Evolutionary conservation across 768 basidiomycete genomes (phyloP), one percentile per base, ranked within the genome.

Genomic region (Lactifluus rugatus): DNA sequence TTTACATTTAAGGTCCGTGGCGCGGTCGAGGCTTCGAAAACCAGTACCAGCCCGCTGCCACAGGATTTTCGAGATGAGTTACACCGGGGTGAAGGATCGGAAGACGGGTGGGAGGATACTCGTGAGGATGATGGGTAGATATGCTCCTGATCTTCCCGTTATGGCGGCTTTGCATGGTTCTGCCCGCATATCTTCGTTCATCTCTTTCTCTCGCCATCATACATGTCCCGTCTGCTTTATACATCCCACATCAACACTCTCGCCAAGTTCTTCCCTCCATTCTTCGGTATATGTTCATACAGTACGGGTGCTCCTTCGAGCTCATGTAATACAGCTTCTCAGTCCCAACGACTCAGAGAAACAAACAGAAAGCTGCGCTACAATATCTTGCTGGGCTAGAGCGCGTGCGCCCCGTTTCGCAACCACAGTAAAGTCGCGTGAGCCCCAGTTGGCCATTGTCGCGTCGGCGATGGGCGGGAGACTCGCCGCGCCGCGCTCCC

Each of bases 401-500:
- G 23, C 19, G 28, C 25, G 19, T 5, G 47, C 39, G 19, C 56
- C 56, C 5, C 19, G 50, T 47, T 86, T 87, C 6, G 64, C 65
- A 50, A 87, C 73, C 21, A 81, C 34, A 1, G 81, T 83, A 58
- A 79, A 85, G 46, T 64, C 65, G 0, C 70, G 66, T 4, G 47
- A 26, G 17, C 17, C 71, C 31, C 67, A 65, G 2, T 72, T 76
- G 23, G 62, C 67, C 64, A 75, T 74, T 16, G 69, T 70, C 2
- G 82, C 77, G 2, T 71, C 67, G 0, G 76, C 76, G 16, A 67
- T 68, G 16, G 76, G 36, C 0, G 81, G 78, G 9, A 88, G 70
- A 2, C 63, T 70, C 0, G 75, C 67, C 0, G 80, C 78, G 0
- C 84, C 84, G 1, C 84, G 69, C 16, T 68, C 70, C 2, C 84